Evolutionary conservation across 805 yeast species (phyloP).

Genomic region (Candida xyloterini): DNA sequence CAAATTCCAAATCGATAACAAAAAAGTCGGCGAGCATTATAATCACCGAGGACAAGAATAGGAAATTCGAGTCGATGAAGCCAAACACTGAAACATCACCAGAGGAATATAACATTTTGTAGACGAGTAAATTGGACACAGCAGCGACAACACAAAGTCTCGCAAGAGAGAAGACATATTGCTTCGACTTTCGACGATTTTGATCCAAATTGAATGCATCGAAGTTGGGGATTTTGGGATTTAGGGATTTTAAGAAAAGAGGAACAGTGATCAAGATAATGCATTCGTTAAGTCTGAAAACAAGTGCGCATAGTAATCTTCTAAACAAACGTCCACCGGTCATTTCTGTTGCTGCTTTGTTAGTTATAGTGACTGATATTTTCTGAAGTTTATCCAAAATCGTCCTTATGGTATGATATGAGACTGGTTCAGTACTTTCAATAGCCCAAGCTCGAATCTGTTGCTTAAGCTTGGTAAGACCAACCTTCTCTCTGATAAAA

Average conservation of each 20-base stretch:
- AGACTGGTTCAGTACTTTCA: not conserved
- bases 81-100: conserved; percentile 8
- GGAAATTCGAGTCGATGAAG: conserved; percentile 9
- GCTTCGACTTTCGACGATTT: not conserved
- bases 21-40: conserved; percentile 1
- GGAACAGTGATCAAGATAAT: conserved; percentile 5
- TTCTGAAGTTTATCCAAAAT: not conserved
- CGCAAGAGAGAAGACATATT: not conserved
- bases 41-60: conserved; percentile 7
- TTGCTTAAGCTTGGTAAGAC: conserved; percentile 4
- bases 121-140: conserved; percentile 4
- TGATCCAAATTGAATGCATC: not conserved
- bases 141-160: conserved; percentile 3
- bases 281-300: conserved; percentile 9
- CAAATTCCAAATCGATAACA: not conserved
- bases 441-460: not conserved
- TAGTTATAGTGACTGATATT: conserved; percentile 1
- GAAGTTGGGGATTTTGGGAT: not conserved
- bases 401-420: not conserved
- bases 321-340: not conserved
- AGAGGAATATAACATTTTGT: not conserved
- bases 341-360: not conserved
- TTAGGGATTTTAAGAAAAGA: not conserved
- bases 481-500: conserved; percentile 5
- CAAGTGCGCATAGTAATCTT: conserved; percentile 7